Conservation (phyloP, 2,329 filamentous ascomycete species). For the Rhynchosporium secalis region DNA sequence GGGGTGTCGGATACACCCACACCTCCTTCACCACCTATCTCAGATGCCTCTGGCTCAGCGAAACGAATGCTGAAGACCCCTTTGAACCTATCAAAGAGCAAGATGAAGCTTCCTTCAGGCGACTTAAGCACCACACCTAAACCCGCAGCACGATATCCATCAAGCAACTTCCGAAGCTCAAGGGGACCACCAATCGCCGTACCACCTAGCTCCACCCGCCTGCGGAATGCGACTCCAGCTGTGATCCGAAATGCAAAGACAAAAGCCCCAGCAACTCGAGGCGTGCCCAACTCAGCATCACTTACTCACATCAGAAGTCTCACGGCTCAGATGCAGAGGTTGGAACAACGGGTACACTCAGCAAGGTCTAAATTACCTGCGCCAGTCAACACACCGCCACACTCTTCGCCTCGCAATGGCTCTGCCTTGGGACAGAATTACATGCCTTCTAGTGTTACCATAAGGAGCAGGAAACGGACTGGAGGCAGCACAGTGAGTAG, state of each 20-base stretch:
- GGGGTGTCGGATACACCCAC: constrained; percentile 69
- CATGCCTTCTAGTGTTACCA: constrained; percentile 59
- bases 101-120: constrained; percentile 55
- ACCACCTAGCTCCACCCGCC: constrained; percentile 27
- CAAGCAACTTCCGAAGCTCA: constrained; percentile 31
- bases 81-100: constrained; percentile 42
- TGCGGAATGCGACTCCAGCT: constrained; percentile 39
- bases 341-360: constrained; percentile 90
- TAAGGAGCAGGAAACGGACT: constrained; percentile 70
- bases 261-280: constrained; percentile 43
- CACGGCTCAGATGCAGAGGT: constrained; percentile 94
- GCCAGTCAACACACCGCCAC: constrained; percentile 74
- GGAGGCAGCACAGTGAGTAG: constrained; percentile 47
- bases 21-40: constrained; percentile 91
- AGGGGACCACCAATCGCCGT: constrained; percentile 28
- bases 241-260: constrained; percentile 44
- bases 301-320: constrained; percentile 90
- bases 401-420: constrained; percentile 67
- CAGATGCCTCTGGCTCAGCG: constrained; percentile 65
- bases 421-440: constrained; percentile 44
- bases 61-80: constrained; percentile 34
- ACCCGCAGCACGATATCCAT: constrained; percentile 40
- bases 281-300: constrained; percentile 62
- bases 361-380: constrained; percentile 89
- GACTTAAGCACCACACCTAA: constrained; percentile 57